A percentile compares a stretch with the other conserved stretches of the same genome.
These are phyloP conservation scores for Meredithiella fracta DNA, from an alignment of 2,329 filamentous ascomycete genomes.

Conservation along the genomic window DNA sequence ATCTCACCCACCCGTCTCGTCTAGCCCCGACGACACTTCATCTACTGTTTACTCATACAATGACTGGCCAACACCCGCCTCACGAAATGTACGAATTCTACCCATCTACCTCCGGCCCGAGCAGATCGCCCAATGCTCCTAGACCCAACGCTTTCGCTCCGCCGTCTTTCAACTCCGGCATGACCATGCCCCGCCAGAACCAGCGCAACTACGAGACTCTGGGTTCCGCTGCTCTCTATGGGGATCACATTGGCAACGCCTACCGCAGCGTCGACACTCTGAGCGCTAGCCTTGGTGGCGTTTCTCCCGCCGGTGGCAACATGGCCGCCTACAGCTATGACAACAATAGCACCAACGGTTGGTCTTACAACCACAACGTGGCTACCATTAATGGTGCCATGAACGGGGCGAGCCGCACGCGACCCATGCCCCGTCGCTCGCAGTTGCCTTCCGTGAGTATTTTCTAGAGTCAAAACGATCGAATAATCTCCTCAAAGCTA, in stretches of 20 bases:
- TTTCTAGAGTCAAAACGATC: too few species aligned
- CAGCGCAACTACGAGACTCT: constrained; percentile 68
- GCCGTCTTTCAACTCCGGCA: constrained; percentile 20
- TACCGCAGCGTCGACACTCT: constrained; percentile 42
- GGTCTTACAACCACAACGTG: constrained; percentile 59
- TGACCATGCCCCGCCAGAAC: constrained; percentile 31
- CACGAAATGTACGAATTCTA: constrained; percentile 59
- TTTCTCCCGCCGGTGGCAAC: constrained; percentile 23
- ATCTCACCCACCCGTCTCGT: too few species aligned
- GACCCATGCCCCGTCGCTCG: constrained; percentile 36
- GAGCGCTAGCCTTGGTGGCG: constrained; percentile 19
- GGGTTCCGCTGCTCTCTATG: constrained; percentile 47
- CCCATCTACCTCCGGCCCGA: constrained; percentile 25
- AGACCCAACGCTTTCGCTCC: constrained; percentile 38
- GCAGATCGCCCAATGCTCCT: constrained; percentile 54
- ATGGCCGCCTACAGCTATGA: constrained; percentile 36
- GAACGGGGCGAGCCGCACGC: constrained; percentile 44
- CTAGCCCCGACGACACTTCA: too few species aligned
- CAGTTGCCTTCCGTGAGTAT: constrained; percentile 63
- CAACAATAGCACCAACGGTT: constrained; percentile 50
- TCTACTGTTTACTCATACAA: too few species aligned
- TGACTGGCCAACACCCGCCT: constrained; percentile 35
- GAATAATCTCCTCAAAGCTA: too few species aligned
- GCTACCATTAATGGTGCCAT: constrained; percentile 46
- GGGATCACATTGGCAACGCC: constrained; percentile 45